These are phyloP conservation scores for Globisporangium lucens DNA, from an alignment of 352 stramenopile species.

Conservation along the genomic window DNA sequence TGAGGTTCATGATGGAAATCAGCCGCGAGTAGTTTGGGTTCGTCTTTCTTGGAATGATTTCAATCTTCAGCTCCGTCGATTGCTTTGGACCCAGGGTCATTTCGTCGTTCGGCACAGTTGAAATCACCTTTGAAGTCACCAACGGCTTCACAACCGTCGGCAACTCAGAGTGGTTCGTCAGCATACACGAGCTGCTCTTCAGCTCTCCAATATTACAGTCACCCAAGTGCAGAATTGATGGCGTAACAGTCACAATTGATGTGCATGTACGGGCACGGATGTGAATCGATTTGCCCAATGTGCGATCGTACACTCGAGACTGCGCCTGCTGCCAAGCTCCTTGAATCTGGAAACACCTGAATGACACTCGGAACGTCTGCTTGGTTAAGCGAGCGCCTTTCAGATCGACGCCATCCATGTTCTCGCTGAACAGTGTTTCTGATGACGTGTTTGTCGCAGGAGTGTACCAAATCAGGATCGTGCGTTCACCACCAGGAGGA, in stretches of 20 bases:
- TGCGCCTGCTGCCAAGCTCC: slow-evolving; percentile 84
- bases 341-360: slow-evolving; percentile 85
- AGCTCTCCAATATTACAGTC: slow-evolving; percentile 90
- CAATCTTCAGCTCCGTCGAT: slow-evolving; percentile 84
- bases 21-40: slow-evolving; percentile 88
- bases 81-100: slow-evolving; percentile 86
- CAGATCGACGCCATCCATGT: slow-evolving; percentile 64
- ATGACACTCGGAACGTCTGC: slow-evolving; percentile 86
- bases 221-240: slow-evolving; percentile 81
- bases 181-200: slow-evolving; percentile 81
- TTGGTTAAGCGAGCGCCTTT: slow-evolving; percentile 81
- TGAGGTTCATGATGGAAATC: slow-evolving; percentile 86
- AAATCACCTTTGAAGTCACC: slow-evolving; percentile 89
- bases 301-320: slow-evolving; percentile 82
- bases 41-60: slow-evolving; percentile 88
- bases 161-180: slow-evolving; percentile 89
- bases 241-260: slow-evolving; percentile 82
- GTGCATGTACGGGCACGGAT: slow-evolving; percentile 84
- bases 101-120: slow-evolving; percentile 85
- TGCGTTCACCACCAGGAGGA: slow-evolving; percentile 81
- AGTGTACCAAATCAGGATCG: slow-evolving; percentile 88
- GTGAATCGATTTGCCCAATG: slow-evolving; percentile 83
- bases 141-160: slow-evolving; percentile 83
- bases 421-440: slow-evolving; percentile 37
- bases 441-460: slow-evolving; percentile 40